phyloP scores from a whole-genome alignment of 2,329 filamentous ascomycete genomes.

The Beauveria sp. region DNA sequence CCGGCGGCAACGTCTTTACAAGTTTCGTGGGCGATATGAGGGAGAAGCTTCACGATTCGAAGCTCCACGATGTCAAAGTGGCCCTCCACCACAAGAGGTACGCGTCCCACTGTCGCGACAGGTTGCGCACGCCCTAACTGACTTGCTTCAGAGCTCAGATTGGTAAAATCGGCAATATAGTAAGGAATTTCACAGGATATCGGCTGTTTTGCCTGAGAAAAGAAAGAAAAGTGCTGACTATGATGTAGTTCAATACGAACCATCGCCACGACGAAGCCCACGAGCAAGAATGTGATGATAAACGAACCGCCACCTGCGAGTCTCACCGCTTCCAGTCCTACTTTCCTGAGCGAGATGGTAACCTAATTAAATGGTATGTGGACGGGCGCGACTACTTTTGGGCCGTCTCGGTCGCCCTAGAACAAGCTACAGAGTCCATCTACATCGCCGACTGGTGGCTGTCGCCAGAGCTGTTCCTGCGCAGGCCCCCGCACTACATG shows the following conservation, averaged over 20 bases:
- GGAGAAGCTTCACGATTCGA: constrained; percentile 46
- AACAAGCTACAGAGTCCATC: constrained; percentile 83
- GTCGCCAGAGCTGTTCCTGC: constrained; percentile 77
- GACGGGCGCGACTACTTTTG: constrained; percentile 94
- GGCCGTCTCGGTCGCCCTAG: constrained; percentile 84
- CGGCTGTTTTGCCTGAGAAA: background rate
- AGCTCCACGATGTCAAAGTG: constrained; percentile 50
- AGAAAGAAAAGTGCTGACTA: constrained; percentile 1
- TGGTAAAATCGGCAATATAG: constrained; percentile 56
- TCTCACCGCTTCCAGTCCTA: constrained; percentile 82
- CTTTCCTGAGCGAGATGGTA: constrained; percentile 78
- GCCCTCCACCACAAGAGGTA: constrained; percentile 53
- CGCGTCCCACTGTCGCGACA: constrained; percentile 10
- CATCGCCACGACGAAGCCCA: constrained; percentile 93
- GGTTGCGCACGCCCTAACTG: background rate
- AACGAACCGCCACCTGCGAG: constrained; percentile 64
- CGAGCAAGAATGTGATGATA: constrained; percentile 74
- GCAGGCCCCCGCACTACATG: constrained; percentile 72
- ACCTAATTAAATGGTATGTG: constrained; percentile 93
- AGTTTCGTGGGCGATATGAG: constrained; percentile 41
- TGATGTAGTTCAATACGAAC: constrained; percentile 62
- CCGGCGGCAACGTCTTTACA: constrained; percentile 21
- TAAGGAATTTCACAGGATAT: constrained; percentile 24
- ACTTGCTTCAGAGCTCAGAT: constrained; percentile 38
- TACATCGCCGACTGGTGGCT: constrained; percentile 98